Conservation (phyloP, 2,329 filamentous ascomycete species). For the Nemania sp. region DNA sequence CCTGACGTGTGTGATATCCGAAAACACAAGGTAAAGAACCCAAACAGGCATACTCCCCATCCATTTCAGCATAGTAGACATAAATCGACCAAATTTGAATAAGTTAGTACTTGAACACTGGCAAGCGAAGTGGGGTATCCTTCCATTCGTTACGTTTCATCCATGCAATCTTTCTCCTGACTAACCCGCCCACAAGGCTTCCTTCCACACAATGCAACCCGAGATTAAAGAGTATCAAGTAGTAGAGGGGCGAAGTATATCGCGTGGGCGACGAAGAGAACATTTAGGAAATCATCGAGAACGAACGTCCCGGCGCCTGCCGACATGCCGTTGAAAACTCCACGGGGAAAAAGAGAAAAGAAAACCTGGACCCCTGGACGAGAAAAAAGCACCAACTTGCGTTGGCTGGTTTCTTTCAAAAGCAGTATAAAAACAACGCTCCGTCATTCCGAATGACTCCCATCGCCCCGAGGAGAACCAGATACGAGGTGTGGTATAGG, state of each 20-base stretch:
- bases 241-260: slow-evolving; percentile 35
- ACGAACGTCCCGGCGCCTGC: slow-evolving; percentile 42
- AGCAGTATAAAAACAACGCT: slow-evolving; percentile 36
- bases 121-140: slow-evolving; percentile 43
- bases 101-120: slow-evolving; percentile 34
- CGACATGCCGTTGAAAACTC: slow-evolving; percentile 33
- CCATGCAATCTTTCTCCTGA: slow-evolving; percentile 41
- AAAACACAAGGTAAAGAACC: slow-evolving; percentile 25
- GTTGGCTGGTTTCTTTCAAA: slow-evolving; percentile 29
- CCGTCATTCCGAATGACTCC: slow-evolving; percentile 36
- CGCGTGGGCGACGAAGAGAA: slow-evolving; percentile 42
- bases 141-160: slow-evolving; percentile 43
- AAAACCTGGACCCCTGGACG: slow-evolving; percentile 25
- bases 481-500: slow-evolving; percentile 40
- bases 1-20: slow-evolving; percentile 24
- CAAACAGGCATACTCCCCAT: slow-evolving; percentile 21
- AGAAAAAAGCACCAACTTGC: slow-evolving; percentile 30
- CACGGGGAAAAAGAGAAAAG: slow-evolving; percentile 28
- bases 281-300: slow-evolving; percentile 42
- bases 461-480: slow-evolving; percentile 31
- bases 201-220: slow-evolving; percentile 35
- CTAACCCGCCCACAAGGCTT: slow-evolving; percentile 31
- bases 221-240: slow-evolving; percentile 31
- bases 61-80: slow-evolving; percentile 39
- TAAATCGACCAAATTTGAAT: slow-evolving; percentile 32